Conservation (phyloP, 1,139 yeast species). For the Nakaseomyces bracarensis region DNA sequence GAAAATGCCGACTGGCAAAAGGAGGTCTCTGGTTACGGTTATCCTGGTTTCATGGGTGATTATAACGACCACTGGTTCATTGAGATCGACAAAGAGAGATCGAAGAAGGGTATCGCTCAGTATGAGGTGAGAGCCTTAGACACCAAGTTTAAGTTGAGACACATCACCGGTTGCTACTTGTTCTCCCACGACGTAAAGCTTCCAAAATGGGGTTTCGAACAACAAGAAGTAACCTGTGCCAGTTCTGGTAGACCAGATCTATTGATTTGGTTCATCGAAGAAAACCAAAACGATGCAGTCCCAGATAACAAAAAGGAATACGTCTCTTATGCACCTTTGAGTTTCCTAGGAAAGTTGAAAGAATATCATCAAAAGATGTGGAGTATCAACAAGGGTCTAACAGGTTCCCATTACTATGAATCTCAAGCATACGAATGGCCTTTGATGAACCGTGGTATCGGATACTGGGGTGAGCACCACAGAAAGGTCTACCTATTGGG, state of each 20-base stretch:
- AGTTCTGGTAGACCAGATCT: constrained; percentile 66
- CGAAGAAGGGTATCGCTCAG: constrained; percentile 53
- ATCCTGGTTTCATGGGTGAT: constrained; percentile 85
- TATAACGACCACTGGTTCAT: constrained; percentile 92
- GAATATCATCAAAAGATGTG: constrained; percentile 88
- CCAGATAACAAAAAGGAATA: constrained; percentile 41
- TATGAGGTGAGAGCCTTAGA: constrained; percentile 66
- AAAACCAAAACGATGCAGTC: constrained; percentile 47
- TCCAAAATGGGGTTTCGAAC: constrained; percentile 94
- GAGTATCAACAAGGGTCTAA: constrained; percentile 76
- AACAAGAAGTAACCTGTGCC: constrained; percentile 94
- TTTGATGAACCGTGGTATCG: constrained; percentile 76
- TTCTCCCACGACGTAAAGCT: constrained; percentile 80
- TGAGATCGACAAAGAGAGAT: constrained; percentile 62
- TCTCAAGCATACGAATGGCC: constrained; percentile 93
- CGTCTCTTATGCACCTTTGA: constrained; percentile 52
- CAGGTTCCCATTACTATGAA: constrained; percentile 80
- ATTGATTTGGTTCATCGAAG: constrained; percentile 83
- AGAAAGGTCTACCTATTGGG: constrained; percentile 83
- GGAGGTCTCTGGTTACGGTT: constrained; percentile 90
- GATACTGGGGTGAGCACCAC: constrained; percentile 78
- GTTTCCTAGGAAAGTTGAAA: constrained; percentile 60
- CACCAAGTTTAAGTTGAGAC: constrained; percentile 78
- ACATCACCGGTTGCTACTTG: constrained; percentile 81
- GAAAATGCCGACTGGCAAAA: constrained; percentile 89